Evolutionary conservation across 169 alveolate genomes (phyloP), one percentile per base, ranked within the genome.

Genomic region (Fabrea salina): DNA sequence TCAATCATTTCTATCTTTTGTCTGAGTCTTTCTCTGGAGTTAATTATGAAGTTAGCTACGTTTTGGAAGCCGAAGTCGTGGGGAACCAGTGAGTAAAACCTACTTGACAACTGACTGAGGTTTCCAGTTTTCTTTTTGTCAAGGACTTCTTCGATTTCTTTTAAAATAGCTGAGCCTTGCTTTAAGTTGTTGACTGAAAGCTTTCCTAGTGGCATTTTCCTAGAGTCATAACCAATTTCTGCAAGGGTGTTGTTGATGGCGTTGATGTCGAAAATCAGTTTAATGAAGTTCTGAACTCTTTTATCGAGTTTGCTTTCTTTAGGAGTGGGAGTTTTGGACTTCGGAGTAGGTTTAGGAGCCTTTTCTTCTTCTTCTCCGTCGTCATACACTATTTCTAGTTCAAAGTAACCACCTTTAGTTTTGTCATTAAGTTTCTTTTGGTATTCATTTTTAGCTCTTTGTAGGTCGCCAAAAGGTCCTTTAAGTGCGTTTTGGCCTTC

Each of bases 191-290:
- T 89, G 41, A 67, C 57, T 41, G 94, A 84, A 41, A 93, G 82
- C 64, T 91, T 85, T 6, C 97, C 97, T 32, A 93, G 82, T 44
- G 97, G 97, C 53, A 91, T 86, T 79, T 89, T 93, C 35, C 89
- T 87, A 8, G 92, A 84, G 83, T 93, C 95, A 84, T 93, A 93
- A 16, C 97, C 97, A 37, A 90, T 86, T 70, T 89, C 90, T 53
- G 85, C 88, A 83, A 93, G 86, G 43, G 78, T 75, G 39, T 88
- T 74, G 80, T 90, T 90, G 50, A 93, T 87, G 41, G 86, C 54
- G 47, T 89, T 84, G 88, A 84, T 79, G 87, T 93, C 94, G 75
- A 88, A 93, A 22, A 93, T 91, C 35, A 87, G 53, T 50, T 82
- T 71, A 16, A 93, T 19, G 13, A 68, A 68, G 56, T 57, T 57